A percentile compares a stretch with the other conserved stretches of the same genome.
These are phyloP conservation scores for Scalesia atractyloides DNA, from an alignment of 129 eudicot species.

Conservation along the genomic window DNA sequence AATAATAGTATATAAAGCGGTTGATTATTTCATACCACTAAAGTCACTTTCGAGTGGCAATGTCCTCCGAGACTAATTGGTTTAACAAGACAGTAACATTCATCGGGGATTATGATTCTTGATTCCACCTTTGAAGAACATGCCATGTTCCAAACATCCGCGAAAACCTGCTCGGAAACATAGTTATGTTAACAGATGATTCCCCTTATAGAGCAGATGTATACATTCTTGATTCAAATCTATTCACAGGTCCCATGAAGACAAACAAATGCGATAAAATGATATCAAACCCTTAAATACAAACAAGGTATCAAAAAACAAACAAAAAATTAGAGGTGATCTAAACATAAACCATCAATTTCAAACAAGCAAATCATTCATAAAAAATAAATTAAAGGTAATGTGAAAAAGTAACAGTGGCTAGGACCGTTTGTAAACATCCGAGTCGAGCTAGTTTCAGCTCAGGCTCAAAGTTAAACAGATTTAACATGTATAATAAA, in stretches of 20 bases:
- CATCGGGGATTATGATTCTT: conserved; percentile 60
- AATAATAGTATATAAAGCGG: not conserved
- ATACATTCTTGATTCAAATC: not conserved
- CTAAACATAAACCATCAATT: too few species aligned
- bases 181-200: not conserved
- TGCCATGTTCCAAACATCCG: conserved; percentile 69
- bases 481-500: too few species aligned
- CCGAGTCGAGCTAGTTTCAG: too few species aligned
- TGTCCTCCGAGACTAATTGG: conserved; percentile 73
- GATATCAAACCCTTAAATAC: too few species aligned
- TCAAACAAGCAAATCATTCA: too few species aligned
- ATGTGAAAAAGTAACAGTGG: too few species aligned
- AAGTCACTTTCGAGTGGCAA: conserved; percentile 57
- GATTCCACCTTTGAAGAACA: conserved; percentile 56
- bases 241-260: not conserved
- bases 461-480: too few species aligned
- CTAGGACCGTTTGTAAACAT: too few species aligned
- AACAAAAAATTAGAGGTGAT: too few species aligned
- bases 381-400: too few species aligned
- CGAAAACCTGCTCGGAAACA: conserved; percentile 49
- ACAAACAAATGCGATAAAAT: too few species aligned
- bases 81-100: conserved; percentile 39
- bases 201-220: not conserved
- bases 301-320: too few species aligned
- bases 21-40: conserved; percentile 47